Evolutionary conservation across 192 early-diverging fungal species (phyloP), one percentile per base, ranked within the genome.

Genomic region (Gaertneriomyces sp.): DNA sequence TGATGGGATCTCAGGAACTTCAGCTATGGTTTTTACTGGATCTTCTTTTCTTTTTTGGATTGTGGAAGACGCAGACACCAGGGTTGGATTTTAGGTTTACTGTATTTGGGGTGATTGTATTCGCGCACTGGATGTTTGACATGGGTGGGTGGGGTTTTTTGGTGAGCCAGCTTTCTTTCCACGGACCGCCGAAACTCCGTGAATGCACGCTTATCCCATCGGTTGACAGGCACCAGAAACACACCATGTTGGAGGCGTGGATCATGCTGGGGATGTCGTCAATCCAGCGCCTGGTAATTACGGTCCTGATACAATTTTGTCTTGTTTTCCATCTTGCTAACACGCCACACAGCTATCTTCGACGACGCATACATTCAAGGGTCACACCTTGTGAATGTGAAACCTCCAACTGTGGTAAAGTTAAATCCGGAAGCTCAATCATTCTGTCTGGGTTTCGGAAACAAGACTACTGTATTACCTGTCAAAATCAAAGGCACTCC

Each of bases 311-410:
- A 2, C 11, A 0, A 3, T 49, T 49, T 17, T 2, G 12, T 49
- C 47, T 49, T 49, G 47, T 0, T 1, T n/a, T 17, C 17, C 47
- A 49, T 49, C 47, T n/a, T 49, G 11, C 11, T n/a, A 12, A 17
- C 11, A 2, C 3, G 47, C 47, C 12, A 12, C 20, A 51, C 51
- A 65, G 65, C 61, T 9, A 54, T 63, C 41, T 46, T 70, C 43
- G 45, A 75, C 53, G 61, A 58, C 17, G 17, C 68, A 6, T 72
- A 78, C 54, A 80, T 82, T 42, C 17, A 71, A 4, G 81, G 81
- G 14, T 78, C 75, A 11, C 79, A 80, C 58, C 39, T 60, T 4
- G 81, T 82, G 53, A 53, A 81, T 45, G 76, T 82, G 11, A 70
- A 70, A 10, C 78, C 81, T 11, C 75, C 75, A 42, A 78, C 81